Conservation (phyloP, 805 yeast genomes). For the Zygosaccharomyces bailii region DNA sequence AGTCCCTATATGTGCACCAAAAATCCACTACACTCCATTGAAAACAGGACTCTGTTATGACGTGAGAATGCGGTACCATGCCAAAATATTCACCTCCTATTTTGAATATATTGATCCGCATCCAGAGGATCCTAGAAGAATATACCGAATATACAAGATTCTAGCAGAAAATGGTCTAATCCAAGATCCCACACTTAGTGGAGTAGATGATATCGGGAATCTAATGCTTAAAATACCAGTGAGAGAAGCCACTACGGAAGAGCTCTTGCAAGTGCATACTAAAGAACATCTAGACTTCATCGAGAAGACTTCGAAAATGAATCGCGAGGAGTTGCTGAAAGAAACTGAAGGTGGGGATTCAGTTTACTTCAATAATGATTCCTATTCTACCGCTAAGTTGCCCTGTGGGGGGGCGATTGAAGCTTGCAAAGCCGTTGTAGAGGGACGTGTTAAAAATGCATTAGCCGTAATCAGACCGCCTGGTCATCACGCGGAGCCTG, state of each 20-base stretch:
- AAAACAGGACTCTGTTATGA: conserved; percentile 96
- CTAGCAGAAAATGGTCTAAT: conserved; percentile 92
- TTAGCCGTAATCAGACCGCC: conserved; percentile 97
- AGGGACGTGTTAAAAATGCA: conserved; percentile 86
- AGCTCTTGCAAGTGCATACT: conserved; percentile 82
- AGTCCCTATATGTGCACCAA: conserved; percentile 62
- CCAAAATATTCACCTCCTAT: conserved; percentile 86
- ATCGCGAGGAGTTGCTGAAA: conserved; percentile 67
- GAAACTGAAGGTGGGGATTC: conserved; percentile 93
- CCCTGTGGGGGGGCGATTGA: conserved; percentile 98
- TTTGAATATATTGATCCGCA: conserved; percentile 96
- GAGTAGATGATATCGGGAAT: conserved; percentile 73
- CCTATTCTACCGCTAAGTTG: conserved; percentile 78
- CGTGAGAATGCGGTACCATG: conserved; percentile 96
- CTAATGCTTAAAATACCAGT: conserved; percentile 86
- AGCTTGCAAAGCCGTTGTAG: conserved; percentile 92
- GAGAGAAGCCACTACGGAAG: conserved; percentile 83
- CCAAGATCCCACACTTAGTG: conserved; percentile 67
- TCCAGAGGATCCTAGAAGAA: conserved; percentile 97
- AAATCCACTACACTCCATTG: conserved; percentile 64
- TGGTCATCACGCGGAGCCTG: conserved; percentile 99
- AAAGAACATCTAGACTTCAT: conserved; percentile 73
- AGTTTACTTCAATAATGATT: conserved; percentile 90
- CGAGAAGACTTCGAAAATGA: conserved; percentile 71
- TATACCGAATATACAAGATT: conserved; percentile 87